Evolutionary conservation across 139 green algal genomes (phyloP).

Genomic region (Ettlia oleoabundans): DNA sequence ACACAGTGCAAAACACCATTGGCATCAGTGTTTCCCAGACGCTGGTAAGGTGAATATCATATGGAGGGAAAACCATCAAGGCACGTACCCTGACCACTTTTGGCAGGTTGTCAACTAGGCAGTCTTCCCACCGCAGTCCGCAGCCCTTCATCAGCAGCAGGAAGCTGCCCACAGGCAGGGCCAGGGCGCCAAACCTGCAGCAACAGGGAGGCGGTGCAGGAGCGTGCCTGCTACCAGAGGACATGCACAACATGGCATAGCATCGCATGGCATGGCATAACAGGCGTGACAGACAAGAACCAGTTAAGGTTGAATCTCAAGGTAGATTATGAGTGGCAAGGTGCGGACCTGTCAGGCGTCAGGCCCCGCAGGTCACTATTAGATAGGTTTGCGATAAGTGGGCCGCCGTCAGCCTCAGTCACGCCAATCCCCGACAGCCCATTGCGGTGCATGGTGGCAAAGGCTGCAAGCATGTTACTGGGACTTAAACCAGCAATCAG

Average conservation of each 20-base stretch:
- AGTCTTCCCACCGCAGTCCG: constrained; percentile 31
- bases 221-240: neutral
- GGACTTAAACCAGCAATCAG: neutral
- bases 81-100: constrained; percentile 18
- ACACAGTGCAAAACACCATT: too few relatives aligned
- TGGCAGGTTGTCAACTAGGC: constrained; percentile 29
- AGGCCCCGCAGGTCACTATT: constrained; percentile 40
- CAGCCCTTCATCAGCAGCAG: constrained; percentile 21
- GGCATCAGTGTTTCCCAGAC: too few relatives aligned
- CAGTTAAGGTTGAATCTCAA: too few relatives aligned
- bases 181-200: constrained; percentile 45
- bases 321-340: too few relatives aligned
- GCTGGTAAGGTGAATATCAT: neutral
- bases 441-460: constrained; percentile 35
- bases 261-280: too few relatives aligned
- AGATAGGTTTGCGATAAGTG: constrained; percentile 35
- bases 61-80: neutral
- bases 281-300: too few relatives aligned
- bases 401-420: constrained; percentile 1
- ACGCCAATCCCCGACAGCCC: constrained; percentile 33
- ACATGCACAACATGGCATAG: neutral
- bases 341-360: constrained; percentile 26
- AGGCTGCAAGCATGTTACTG: neutral
- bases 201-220: neutral
- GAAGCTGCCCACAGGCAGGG: constrained; percentile 41